phyloP scores from a whole-genome alignment of 305 asterid genomes.

The Withania somnifera region DNA sequence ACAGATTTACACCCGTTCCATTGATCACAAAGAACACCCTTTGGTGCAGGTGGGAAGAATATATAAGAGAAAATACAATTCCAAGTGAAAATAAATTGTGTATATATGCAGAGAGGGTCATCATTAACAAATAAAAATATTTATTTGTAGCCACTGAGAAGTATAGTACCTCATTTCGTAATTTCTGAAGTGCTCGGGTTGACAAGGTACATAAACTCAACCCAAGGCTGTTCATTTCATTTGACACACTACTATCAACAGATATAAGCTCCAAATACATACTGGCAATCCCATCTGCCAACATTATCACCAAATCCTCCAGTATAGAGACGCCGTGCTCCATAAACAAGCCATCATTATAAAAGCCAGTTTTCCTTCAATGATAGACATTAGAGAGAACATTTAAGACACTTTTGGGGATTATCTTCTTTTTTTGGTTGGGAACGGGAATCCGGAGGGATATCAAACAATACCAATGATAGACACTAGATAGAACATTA shows the following conservation, averaged over 20 bases:
- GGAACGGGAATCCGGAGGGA: background rate
- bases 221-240: conserved; percentile 78
- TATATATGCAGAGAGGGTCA: background rate
- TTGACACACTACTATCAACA: conserved; percentile 73
- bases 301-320: conserved; percentile 78
- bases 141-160: background rate
- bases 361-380: conserved; percentile 56
- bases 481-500: too few relatives aligned
- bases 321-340: conserved; percentile 69
- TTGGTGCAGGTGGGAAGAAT: background rate
- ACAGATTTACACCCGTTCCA: background rate
- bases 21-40: background rate
- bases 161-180: conserved; percentile 72
- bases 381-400: background rate
- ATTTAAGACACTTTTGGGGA: background rate
- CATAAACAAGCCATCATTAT: conserved; percentile 48
- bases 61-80: background rate
- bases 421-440: background rate
- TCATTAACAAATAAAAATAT: background rate
- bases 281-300: conserved; percentile 93
- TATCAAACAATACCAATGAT: background rate
- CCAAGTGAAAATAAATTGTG: background rate
- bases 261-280: conserved; percentile 96
- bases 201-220: conserved; percentile 77
- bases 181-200: conserved; percentile 92